These are phyloP conservation scores for Lichenothelia convexa DNA, from an alignment of 495 filamentous ascomycete species.

Conservation along the genomic window DNA sequence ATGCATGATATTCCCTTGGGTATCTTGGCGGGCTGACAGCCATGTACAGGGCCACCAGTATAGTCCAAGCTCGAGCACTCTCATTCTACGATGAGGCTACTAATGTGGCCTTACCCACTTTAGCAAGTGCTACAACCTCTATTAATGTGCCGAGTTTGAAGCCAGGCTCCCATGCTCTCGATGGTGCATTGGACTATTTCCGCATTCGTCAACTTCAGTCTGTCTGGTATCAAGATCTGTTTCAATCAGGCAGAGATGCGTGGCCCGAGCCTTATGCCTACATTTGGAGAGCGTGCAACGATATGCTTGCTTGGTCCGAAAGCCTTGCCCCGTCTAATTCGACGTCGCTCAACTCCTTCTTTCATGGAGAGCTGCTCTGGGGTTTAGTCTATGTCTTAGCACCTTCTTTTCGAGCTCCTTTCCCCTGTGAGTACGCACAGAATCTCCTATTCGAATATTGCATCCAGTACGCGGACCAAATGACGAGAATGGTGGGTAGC, in stretches of 20 bases:
- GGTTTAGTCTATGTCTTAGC: slow-evolving; percentile 70
- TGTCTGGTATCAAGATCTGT: slow-evolving; percentile 62
- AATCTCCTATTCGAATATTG: slow-evolving; percentile 66
- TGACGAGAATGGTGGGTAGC: slow-evolving; percentile 33
- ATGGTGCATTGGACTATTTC: slow-evolving; percentile 40
- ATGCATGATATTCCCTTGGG: slow-evolving; percentile 7
- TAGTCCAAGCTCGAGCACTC: slow-evolving; percentile 63
- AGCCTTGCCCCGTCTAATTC: slow-evolving; percentile 37
- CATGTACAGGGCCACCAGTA: slow-evolving; percentile 47
- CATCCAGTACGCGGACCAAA: slow-evolving; percentile 48
- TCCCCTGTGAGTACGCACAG: slow-evolving; percentile 46
- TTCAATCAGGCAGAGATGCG: slow-evolving; percentile 47
- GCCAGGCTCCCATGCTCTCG: slow-evolving; percentile 26
- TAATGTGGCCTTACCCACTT: slow-evolving; percentile 40
- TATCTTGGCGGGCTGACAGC: slow-evolving; percentile 5
- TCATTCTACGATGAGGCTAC: slow-evolving; percentile 84
- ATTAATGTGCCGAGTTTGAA: slow-evolving; percentile 19
- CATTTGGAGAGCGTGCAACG: slow-evolving; percentile 17
- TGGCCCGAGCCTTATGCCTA: slow-evolving; percentile 21
- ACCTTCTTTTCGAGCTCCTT: slow-evolving; percentile 46
- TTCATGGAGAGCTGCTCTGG: slow-evolving; percentile 68
- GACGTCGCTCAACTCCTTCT: slow-evolving; percentile 41
- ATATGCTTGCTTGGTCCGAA: slow-evolving; percentile 23
- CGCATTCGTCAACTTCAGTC: slow-evolving; percentile 63
- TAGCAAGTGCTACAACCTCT: slow-evolving; percentile 20